Conservation (phyloP, 306 rosid genomes). For the Corylus heterophylla region DNA sequence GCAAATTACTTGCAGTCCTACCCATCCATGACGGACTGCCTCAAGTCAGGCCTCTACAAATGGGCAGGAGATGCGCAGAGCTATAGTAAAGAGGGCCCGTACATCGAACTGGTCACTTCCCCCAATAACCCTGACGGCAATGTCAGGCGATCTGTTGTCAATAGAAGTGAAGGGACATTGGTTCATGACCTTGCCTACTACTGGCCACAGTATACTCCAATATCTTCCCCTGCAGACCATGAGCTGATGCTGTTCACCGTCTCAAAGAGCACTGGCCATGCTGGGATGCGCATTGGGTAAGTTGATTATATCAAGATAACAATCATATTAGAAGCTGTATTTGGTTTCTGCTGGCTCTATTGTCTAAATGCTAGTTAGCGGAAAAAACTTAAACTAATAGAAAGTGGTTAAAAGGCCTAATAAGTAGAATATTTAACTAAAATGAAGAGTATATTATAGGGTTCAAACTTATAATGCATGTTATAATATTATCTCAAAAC, state of each 20-base stretch:
- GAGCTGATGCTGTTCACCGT: conserved; percentile 74
- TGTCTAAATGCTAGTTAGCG: neutral
- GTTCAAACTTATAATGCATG: no score
- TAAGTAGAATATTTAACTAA: no score
- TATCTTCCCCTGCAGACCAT: conserved; percentile 55
- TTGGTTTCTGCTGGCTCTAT: neutral
- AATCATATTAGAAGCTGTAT: neutral
- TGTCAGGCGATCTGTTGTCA: conserved; percentile 52
- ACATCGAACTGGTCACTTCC: conserved; percentile 82
- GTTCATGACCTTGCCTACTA: conserved; percentile 88
- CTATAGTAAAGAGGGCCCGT: conserved; percentile 53
- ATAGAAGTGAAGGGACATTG: conserved; percentile 53
- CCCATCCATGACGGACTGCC: conserved; percentile 66
- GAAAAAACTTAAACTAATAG: no score
- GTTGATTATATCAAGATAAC: conserved; percentile 2
- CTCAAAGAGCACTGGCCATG: conserved; percentile 88
- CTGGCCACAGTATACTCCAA: conserved; percentile 96
- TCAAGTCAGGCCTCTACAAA: conserved; percentile 79
- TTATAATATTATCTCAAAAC: no score
- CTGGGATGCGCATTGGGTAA: conserved; percentile 91
- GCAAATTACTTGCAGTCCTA: conserved; percentile 60
- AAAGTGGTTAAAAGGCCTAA: no score
- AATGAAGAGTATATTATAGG: no score
- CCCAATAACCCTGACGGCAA: conserved; percentile 97
- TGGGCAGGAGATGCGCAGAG: conserved; percentile 82